phyloP scores from a whole-genome alignment of 2,329 filamentous ascomycete genomes.

The Ceratocystis diversiconidia region DNA sequence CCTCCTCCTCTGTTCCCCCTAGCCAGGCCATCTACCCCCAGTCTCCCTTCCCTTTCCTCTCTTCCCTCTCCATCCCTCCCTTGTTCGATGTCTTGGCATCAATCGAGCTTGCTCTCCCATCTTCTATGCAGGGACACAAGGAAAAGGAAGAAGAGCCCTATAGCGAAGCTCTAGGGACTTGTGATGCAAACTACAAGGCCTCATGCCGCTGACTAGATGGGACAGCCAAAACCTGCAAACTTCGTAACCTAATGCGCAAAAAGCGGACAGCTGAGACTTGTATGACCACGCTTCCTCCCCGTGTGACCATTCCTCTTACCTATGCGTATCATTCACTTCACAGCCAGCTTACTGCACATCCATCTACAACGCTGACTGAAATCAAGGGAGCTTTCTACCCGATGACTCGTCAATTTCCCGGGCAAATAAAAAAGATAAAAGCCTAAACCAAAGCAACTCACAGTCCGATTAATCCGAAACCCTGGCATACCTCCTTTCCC shows the following conservation, averaged over 20 bases:
- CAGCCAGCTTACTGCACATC: background rate
- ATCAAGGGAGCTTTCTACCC: background rate
- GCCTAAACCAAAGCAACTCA: background rate
- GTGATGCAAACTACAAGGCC: background rate
- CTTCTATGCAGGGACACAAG: conserved; percentile 4
- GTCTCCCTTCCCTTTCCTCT: background rate
- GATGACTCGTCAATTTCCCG: background rate
- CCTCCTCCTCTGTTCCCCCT: background rate
- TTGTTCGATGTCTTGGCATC: background rate
- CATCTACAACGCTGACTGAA: background rate
- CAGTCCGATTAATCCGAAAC: background rate
- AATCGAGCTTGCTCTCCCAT: background rate
- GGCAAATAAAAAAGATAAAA: no score
- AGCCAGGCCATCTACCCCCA: background rate
- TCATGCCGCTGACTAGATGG: background rate
- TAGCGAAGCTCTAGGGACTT: background rate
- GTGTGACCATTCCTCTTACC: background rate
- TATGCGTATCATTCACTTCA: background rate
- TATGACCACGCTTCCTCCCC: background rate
- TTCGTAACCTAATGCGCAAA: background rate
- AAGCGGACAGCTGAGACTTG: background rate
- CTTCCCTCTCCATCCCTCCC: background rate
- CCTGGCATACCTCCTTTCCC: background rate
- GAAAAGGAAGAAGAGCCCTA: background rate
- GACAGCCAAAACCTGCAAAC: background rate